Conservation (phyloP, 2,329 filamentous ascomycete species). For the Akanthomyces lecanii region DNA sequence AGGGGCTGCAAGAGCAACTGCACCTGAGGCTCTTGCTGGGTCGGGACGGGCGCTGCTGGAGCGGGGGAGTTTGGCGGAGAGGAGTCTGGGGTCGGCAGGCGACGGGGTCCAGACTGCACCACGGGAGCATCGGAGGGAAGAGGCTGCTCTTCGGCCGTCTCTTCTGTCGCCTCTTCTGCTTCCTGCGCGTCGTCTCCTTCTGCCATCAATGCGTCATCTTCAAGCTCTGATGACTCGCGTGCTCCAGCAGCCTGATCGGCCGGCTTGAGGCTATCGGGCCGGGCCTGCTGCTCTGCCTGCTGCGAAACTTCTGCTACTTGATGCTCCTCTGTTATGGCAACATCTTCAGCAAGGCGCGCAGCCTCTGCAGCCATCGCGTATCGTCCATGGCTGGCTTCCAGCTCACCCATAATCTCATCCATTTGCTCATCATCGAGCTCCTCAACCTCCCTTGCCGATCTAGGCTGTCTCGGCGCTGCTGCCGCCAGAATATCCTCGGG, state of each 20-base stretch:
- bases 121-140: conserved; percentile 1
- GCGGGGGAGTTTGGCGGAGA: background rate
- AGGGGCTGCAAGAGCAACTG: background rate
- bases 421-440: conserved; percentile 18
- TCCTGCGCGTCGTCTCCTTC: conserved; percentile 15
- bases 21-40: background rate
- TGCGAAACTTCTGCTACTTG: background rate
- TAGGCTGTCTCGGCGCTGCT: conserved; percentile 39
- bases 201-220: conserved; percentile 13
- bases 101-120: background rate
- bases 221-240: background rate
- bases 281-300: background rate
- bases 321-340: background rate
- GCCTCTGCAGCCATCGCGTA: background rate
- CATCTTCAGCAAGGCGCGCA: background rate
- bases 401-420: conserved; percentile 4
- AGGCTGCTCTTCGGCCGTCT: conserved; percentile 19
- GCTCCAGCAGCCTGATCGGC: background rate
- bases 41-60: background rate
- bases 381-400: background rate
- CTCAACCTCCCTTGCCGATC: conserved; percentile 3
- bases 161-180: conserved; percentile 18
- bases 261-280: background rate
- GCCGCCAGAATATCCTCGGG: conserved; percentile 47
- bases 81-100: background rate